These are phyloP conservation scores for Bisporella sp. DNA, from an alignment of 2,329 filamentous ascomycete genomes.

Conservation along the genomic window DNA sequence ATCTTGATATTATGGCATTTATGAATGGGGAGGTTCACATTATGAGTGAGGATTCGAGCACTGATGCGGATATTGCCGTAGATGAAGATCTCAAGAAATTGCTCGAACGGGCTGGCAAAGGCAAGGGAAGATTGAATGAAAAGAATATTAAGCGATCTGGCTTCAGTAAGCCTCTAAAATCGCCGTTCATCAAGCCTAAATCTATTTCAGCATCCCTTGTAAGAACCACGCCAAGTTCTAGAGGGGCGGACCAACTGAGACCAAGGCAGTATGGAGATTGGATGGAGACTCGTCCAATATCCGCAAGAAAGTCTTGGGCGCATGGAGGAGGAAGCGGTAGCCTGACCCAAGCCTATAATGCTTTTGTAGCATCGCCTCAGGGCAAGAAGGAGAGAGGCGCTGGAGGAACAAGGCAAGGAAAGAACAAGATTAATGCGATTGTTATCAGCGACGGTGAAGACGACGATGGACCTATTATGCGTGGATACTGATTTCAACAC, in stretches of 20 bases:
- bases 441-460: conserved; percentile 1
- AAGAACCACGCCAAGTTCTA: too few relatives aligned
- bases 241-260: too few relatives aligned
- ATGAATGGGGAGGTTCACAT: not conserved
- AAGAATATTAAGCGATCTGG: not conserved
- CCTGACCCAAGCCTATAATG: not conserved
- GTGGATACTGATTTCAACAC: not conserved
- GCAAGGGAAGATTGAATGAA: not conserved
- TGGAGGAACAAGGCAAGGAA: not conserved
- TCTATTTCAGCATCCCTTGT: too few relatives aligned
- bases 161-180: too few relatives aligned
- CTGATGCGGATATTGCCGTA: not conserved
- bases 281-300: too few relatives aligned
- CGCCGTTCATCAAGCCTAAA: too few relatives aligned
- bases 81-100: not conserved
- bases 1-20: not conserved
- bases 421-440: not conserved
- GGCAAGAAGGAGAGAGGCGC: not conserved
- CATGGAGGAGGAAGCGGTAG: not conserved
- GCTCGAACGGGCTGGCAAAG: not conserved
- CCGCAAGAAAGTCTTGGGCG: not conserved
- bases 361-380: too few relatives aligned
- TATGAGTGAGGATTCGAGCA: not conserved
- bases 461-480: too few relatives aligned
- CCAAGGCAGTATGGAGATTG: too few relatives aligned